Evolutionary conservation across 805 yeast genomes (phyloP).

Genomic region (Sugiyamaella valdiviana): DNA sequence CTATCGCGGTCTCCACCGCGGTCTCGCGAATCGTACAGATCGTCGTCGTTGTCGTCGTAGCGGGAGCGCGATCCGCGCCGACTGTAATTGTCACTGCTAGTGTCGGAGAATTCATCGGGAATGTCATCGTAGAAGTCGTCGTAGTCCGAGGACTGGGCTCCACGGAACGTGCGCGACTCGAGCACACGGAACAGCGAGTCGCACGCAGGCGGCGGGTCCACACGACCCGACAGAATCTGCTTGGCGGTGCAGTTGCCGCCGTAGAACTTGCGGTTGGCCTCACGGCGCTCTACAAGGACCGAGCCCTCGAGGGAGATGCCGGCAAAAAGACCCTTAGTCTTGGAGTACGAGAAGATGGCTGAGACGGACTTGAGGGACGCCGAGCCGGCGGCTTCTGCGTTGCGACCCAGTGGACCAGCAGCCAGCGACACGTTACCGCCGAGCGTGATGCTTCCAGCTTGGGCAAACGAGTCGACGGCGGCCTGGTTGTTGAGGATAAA

Average conservation of each 20-base stretch:
- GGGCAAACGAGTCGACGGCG: conserved; percentile 92
- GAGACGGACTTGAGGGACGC: conserved; percentile 84
- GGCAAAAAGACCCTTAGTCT: conserved; percentile 94
- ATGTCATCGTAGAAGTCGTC: conserved; percentile 72
- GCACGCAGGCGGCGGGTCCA: conserved; percentile 89
- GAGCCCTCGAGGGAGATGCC: conserved; percentile 98
- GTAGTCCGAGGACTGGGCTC: conserved; percentile 39
- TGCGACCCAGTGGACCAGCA: conserved; percentile 96
- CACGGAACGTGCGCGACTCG: conserved; percentile 70
- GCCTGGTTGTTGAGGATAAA: conserved; percentile 79
- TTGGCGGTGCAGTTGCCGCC: conserved; percentile 87
- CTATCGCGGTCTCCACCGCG: conserved; percentile 23
- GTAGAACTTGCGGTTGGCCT: conserved; percentile 91
- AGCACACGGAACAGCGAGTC: conserved; percentile 81
- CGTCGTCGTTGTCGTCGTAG: conserved; percentile 14
- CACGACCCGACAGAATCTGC: conserved; percentile 72
- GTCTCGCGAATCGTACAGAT: conserved; percentile 24
- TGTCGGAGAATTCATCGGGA: conserved; percentile 59
- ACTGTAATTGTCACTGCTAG: conserved; percentile 22
- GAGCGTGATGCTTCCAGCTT: conserved; percentile 85
- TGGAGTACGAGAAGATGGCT: conserved; percentile 88
- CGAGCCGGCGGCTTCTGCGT: conserved; percentile 95
- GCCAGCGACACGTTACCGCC: conserved; percentile 96
- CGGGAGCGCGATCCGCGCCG: conserved; percentile 17
- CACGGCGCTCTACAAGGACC: conserved; percentile 92